These are phyloP conservation scores for Alternaria sp. DNA, from an alignment of 2,329 filamentous ascomycete species.

Conservation along the genomic window DNA sequence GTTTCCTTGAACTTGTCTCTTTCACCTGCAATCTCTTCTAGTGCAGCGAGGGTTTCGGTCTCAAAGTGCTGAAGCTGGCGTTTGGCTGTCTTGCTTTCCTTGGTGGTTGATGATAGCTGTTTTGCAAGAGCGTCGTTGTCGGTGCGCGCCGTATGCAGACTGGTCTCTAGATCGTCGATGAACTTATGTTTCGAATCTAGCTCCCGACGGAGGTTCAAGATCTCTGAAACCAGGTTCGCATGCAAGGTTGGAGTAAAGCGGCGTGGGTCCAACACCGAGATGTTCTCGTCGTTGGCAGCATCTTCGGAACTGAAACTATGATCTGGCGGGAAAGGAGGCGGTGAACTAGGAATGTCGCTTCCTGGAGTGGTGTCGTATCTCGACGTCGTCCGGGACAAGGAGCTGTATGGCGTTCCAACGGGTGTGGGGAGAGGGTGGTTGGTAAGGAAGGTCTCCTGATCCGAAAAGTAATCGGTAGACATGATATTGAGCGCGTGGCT, in stretches of 20 bases:
- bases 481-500: conserved; percentile 26
- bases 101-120: conserved; percentile 69
- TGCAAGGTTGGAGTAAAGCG: conserved; percentile 95
- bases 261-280: conserved; percentile 83
- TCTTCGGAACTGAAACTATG: conserved; percentile 61
- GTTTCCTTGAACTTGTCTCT: conserved; percentile 83
- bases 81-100: conserved; percentile 82
- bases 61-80: conserved; percentile 88
- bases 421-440: conserved; percentile 72
- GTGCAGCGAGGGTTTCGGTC: conserved; percentile 84
- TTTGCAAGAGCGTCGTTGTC: conserved; percentile 78
- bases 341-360: conserved; percentile 73
- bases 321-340: conserved; percentile 63
- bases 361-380: conserved; percentile 63
- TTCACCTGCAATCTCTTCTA: conserved; percentile 84
- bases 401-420: conserved; percentile 74
- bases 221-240: conserved; percentile 93
- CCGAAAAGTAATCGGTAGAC: conserved; percentile 58
- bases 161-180: conserved; percentile 84
- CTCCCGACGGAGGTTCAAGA: conserved; percentile 84
- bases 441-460: conserved; percentile 52
- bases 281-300: conserved; percentile 68
- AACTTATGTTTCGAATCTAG: conserved; percentile 88
- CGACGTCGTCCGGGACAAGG: conserved; percentile 70
- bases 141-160: conserved; percentile 73